phyloP scores from a whole-genome alignment of 2,329 filamentous ascomycete genomes.

The Fusarium miscanthi region DNA sequence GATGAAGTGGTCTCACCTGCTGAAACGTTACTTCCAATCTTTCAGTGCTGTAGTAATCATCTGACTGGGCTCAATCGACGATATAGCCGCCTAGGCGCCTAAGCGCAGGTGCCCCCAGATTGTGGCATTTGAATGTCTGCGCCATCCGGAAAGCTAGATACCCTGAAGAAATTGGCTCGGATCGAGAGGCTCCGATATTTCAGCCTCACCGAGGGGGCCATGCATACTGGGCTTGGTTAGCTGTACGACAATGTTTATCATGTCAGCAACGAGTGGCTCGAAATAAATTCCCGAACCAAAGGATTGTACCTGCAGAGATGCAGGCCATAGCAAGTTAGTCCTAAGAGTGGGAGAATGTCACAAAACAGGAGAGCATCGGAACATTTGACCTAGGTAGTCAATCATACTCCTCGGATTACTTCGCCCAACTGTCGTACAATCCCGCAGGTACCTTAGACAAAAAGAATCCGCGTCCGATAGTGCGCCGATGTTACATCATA shows the following conservation, averaged over 20 bases:
- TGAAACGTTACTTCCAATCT: conserved; percentile 24
- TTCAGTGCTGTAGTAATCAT: neutral
- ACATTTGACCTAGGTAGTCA: neutral
- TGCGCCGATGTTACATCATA: neutral
- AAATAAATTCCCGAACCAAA: neutral
- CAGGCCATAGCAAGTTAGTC: neutral
- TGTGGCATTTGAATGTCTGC: conserved; percentile 3
- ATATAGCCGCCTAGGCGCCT: conserved; percentile 31
- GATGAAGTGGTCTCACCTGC: neutral
- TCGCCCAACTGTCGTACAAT: conserved; percentile 1
- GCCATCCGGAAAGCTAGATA: conserved; percentile 14
- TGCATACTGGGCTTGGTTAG: neutral
- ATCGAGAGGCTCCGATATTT: neutral
- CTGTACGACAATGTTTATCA: neutral
- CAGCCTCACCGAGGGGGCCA: neutral
- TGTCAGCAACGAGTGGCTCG: neutral
- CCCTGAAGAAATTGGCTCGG: conserved; percentile 9
- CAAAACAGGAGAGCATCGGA: neutral
- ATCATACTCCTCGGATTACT: conserved; percentile 11
- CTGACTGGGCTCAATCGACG: neutral
- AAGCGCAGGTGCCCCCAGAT: conserved; percentile 24
- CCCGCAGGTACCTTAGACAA: neutral
- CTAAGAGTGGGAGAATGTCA: neutral
- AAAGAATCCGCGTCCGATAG: neutral
- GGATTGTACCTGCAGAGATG: neutral